Evolutionary conservation across 305 asterid species (phyloP).

Genomic region (Fraxinus paxiana): DNA sequence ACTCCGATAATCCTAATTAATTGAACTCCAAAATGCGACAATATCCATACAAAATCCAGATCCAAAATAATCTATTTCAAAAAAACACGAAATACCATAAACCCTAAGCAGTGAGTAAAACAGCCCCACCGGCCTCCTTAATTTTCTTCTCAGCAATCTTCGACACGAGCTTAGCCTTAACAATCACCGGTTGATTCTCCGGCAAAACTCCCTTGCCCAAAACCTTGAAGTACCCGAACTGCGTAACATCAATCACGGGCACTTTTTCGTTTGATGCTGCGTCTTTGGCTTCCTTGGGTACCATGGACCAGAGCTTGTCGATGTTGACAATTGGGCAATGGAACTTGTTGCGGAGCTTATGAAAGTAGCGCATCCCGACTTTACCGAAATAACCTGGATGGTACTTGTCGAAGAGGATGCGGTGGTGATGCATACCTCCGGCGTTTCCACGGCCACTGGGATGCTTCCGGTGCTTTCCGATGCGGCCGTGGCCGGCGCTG

Average conservation of each 20-base stretch:
- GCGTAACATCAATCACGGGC: background rate
- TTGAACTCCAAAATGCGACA: background rate
- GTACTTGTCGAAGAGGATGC: constrained; percentile 29
- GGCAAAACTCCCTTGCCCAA: background rate
- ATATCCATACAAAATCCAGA: background rate
- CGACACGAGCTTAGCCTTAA: constrained; percentile 7
- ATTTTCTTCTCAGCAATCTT: constrained; percentile 6
- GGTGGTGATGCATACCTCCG: constrained; percentile 31
- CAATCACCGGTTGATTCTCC: background rate
- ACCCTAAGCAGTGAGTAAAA: constrained; percentile 4
- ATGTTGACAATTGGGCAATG: constrained; percentile 29
- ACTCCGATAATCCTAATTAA: background rate
- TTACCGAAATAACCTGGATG: constrained; percentile 28
- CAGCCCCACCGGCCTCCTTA: constrained; percentile 7
- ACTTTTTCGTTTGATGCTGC: constrained; percentile 22
- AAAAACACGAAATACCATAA: background rate
- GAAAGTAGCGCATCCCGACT: constrained; percentile 27
- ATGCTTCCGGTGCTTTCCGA: constrained; percentile 23
- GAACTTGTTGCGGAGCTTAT: constrained; percentile 32
- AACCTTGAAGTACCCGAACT: background rate
- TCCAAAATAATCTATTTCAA: background rate
- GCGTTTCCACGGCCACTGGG: constrained; percentile 27
- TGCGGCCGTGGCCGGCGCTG: constrained; percentile 26
- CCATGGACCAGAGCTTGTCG: constrained; percentile 29
- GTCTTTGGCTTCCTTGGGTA: constrained; percentile 23